Evolutionary conservation across 139 green algal species (phyloP).

Genomic region (Volvox africanus): DNA sequence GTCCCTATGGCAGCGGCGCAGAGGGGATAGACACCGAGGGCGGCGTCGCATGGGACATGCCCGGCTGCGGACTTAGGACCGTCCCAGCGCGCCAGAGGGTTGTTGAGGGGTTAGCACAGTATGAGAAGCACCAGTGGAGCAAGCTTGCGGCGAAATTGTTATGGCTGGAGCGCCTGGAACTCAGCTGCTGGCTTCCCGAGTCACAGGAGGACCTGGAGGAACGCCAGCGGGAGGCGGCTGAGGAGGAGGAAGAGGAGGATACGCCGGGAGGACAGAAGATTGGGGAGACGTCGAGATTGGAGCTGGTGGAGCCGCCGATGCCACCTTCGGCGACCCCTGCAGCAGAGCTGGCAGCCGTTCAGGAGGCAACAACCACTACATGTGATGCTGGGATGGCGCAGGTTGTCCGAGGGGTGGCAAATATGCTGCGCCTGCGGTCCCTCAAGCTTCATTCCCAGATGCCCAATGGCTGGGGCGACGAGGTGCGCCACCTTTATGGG

Average conservation of each 20-base stretch:
- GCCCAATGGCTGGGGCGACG: background rate
- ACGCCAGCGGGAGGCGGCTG: background rate
- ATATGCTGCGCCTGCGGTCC: background rate
- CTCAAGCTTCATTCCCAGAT: constrained; percentile 8
- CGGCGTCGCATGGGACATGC: background rate
- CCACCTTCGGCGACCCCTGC: background rate
- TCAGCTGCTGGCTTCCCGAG: background rate
- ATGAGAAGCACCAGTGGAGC: background rate
- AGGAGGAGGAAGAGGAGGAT: background rate
- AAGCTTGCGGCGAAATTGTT: background rate
- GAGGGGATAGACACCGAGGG: background rate
- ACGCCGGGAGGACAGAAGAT: background rate
- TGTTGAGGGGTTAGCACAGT: background rate
- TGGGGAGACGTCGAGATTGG: background rate
- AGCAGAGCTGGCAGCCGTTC: background rate
- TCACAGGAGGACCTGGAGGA: too few species aligned
- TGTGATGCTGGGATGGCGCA: background rate
- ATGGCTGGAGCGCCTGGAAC: constrained; percentile 8
- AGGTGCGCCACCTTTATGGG: background rate
- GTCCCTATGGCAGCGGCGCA: too few species aligned
- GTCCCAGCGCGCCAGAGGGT: background rate
- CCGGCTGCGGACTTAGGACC: background rate
- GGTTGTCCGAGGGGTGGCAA: background rate
- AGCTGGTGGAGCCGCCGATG: background rate
- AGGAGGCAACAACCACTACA: background rate